Evolutionary conservation across 2,329 filamentous ascomycete species (phyloP).

Genomic region (Apiospora saccharicola): DNA sequence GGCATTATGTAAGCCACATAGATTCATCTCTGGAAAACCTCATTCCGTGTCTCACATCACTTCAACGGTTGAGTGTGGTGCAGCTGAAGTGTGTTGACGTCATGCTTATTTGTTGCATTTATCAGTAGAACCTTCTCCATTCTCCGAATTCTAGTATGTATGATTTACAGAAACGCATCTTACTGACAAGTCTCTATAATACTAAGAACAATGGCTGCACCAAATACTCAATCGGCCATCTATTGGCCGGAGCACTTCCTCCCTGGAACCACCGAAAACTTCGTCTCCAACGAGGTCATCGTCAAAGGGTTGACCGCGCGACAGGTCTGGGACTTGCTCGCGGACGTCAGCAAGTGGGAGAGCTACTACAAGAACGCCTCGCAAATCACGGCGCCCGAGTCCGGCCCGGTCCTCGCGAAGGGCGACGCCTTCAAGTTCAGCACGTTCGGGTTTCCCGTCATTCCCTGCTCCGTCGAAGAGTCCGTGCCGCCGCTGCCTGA

Average conservation of each 20-base stretch:
- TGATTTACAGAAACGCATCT: too few species aligned
- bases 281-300: conserved; percentile 41
- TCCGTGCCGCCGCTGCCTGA: conserved; percentile 32
- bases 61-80: not conserved
- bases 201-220: too few species aligned
- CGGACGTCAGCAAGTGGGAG: conserved; percentile 39
- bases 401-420: conserved; percentile 36
- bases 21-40: not conserved
- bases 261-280: conserved; percentile 41
- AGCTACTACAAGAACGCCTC: conserved; percentile 38
- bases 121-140: too few species aligned
- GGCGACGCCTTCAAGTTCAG: conserved; percentile 39
- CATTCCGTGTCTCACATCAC: not conserved
- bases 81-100: not conserved
- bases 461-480: conserved; percentile 36
- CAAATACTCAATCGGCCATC: conserved; percentile 29
- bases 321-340: conserved; percentile 38
- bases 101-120: not conserved
- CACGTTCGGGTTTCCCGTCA: conserved; percentile 40
- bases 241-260: conserved; percentile 39
- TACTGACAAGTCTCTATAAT: too few species aligned
- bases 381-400: conserved; percentile 37
- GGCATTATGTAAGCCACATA: not conserved
- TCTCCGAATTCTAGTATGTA: not conserved
- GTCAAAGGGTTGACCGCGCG: conserved; percentile 37